Evolutionary conservation across 768 basidiomycete genomes (phyloP), one percentile per base, ranked within the genome.

Genomic region (Infundibulicybe gibba): DNA sequence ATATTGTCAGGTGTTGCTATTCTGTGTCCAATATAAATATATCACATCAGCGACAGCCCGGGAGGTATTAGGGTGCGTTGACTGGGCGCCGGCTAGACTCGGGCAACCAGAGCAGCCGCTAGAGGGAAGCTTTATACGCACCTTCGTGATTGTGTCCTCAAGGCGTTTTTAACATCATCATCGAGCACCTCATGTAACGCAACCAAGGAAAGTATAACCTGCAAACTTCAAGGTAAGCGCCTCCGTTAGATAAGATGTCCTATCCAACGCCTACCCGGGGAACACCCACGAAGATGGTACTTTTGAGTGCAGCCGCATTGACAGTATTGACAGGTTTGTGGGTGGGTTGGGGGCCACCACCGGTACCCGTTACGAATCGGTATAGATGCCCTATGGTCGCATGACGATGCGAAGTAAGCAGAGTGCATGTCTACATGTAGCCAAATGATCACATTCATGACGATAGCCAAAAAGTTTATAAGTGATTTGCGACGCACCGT

Each of bases 231-330:
- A 45, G 51, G 53, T 55, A 57, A 45, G 48, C 49, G 49, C 44
- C 49, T 44, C 56, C 49, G 32, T n/a, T 13, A 15, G 48, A 43
- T 39, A 46, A 54, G 41, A 51, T 48, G 45, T 42, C n/a, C 51
- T 14, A 32, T 49, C 45, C 25, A 25, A 25, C 25, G 66, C 81
- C 70, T 61, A 90, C 89, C 63, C 87, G 76, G 55, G 90, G 89
- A 45, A 92, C 88, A 39, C 90, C 90, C 46, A 91, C 81, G 61
- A 95, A 94, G 57, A 93, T 87, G 59, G 82, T 79, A 60, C 90
- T 91, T 71, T 95, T 95, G 62, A 91, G 63, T 53, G 90, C 87
- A 52, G 88, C 89, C 61, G 76, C 84, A 65, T 80, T 77, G 49
- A 87, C 73, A 65, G 63, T 47, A 61, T 73, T 59, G 52, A 77